Evolutionary conservation across 1,284 basidiomycete species (phyloP), one percentile per base, ranked within the genome.

Genomic region (Ganoderma lingzhi): DNA sequence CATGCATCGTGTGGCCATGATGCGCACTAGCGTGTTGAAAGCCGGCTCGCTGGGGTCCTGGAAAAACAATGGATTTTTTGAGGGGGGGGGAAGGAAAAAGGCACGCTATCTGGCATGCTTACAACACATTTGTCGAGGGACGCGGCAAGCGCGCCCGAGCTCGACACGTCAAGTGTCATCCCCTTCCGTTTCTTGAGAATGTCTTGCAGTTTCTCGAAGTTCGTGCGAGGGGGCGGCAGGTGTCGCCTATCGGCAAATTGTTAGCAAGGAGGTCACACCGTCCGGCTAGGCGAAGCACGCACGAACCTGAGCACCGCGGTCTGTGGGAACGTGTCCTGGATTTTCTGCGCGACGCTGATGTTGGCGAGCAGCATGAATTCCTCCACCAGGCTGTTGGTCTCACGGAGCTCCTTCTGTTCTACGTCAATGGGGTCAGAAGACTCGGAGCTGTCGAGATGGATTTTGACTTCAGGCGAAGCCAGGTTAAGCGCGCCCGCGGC

Each of bases 1-100:
- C 98, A 99, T 99, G 80, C 98, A 99, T 23, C 98, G 87, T 1
- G 98, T 99, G 1, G 98, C 97, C 96, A 99, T 99, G 81, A 99
- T 99, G 58, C 98, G 91, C 60, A 99, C 97, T 15, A 99, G 88
- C 0, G 96, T 99, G 79, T 99, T 99, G 86, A 99, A 99, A 3
- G 95, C 91, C 0, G 95, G 94, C 76, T 95, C 88, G 9, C 82
- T 79, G 0, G 92, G 86, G 78, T 97, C 95, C 92, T 96, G 74
- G 48, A 23, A 62, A 35, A 45, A 41, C 51, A 30, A 28, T 41
- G 30, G 23, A 30, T 42, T n/a, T 42, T n/a, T 69, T 56, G 58
- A 64, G 62, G 17, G 37, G 56, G 2, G 45, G 23, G 37, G 23
- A 32, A 53, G 19, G 4, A 61, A 39, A 39, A 61, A 62, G 28